Conservation (phyloP, 305 asterid genomes). For the Caryopteris hybrid region DNA sequence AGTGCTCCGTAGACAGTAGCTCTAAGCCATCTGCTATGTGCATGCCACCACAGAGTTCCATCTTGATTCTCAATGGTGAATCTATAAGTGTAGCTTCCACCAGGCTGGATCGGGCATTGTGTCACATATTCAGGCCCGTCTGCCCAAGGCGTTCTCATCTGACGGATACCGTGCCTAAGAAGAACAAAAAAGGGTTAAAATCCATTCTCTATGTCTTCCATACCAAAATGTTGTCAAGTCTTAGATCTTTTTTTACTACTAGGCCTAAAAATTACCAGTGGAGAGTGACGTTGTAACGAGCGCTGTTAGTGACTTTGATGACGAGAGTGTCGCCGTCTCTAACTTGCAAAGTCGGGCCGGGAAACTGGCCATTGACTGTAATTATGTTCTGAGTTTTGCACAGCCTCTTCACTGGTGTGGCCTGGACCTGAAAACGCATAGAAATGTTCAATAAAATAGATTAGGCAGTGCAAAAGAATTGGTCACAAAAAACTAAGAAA, state of each 20-base stretch:
- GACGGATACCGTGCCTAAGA: conserved; percentile 74
- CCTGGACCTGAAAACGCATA: conserved; percentile 28
- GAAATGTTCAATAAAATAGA: not conserved
- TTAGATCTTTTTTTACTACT: too few species aligned
- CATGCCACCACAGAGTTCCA: conserved; percentile 92
- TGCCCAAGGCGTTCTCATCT: conserved; percentile 83
- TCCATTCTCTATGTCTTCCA: too few species aligned
- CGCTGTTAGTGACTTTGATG: conserved; percentile 36
- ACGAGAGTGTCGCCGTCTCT: conserved; percentile 47
- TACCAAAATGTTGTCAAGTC: too few species aligned
- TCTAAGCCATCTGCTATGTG: conserved; percentile 81
- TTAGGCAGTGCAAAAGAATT: not conserved
- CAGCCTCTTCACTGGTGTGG: conserved; percentile 50
- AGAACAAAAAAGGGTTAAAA: not conserved
- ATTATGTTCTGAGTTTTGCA: conserved; percentile 46
- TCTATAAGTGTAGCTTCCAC: conserved; percentile 60
- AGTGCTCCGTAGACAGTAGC: conserved; percentile 83
- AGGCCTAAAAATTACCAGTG: conserved; percentile 44
- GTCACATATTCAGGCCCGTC: conserved; percentile 81
- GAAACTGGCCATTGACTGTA: conserved; percentile 51
- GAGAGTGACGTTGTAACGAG: conserved; percentile 49
- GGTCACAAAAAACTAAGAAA: not conserved
- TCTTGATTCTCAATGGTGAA: conserved; percentile 60
- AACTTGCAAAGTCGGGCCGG: conserved; percentile 40
- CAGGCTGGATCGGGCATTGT: conserved; percentile 82